Evolutionary conservation across 768 basidiomycete genomes (phyloP).

Genomic region (Cystofilobasidium bisporidii): DNA sequence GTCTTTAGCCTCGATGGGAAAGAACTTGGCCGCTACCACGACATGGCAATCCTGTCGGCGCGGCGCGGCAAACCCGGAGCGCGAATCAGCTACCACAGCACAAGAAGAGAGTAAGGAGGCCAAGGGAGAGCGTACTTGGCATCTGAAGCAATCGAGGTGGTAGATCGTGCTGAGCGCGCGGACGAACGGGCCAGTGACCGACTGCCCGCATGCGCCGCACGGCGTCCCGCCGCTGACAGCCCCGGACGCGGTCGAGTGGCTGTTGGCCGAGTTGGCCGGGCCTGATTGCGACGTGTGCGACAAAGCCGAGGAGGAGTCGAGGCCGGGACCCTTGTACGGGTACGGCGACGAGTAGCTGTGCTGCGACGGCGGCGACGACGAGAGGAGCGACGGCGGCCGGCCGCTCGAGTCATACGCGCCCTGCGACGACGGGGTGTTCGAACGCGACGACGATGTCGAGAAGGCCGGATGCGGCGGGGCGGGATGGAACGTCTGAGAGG

Average conservation of each 20-base stretch:
- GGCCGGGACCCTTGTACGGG: conserved; percentile 1
- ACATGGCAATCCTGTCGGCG: conserved; percentile 75
- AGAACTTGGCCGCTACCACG: conserved; percentile 96
- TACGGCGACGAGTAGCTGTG: conserved; percentile 1
- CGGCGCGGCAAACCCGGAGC: no score
- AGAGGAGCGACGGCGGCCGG: background rate
- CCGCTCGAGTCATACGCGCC: background rate
- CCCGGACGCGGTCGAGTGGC: conserved; percentile 5
- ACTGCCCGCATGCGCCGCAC: conserved; percentile 20
- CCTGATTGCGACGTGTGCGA: conserved; percentile 13
- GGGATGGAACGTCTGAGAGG: background rate
- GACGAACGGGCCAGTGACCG: conserved; percentile 69
- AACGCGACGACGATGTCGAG: conserved; percentile 6
- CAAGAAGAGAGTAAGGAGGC: no score
- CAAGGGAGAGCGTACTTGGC: conserved; percentile 84
- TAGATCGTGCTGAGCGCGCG: conserved; percentile 86
- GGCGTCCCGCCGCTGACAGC: conserved; percentile 9
- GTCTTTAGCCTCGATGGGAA: conserved; percentile 64
- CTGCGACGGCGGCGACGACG: conserved; percentile 5
- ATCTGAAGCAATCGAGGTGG: conserved; percentile 97
- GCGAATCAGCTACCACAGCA: no score
- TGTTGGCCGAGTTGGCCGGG: conserved; percentile 1
- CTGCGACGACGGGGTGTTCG: conserved; percentile 13
- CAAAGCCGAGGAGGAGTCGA: conserved; percentile 17
- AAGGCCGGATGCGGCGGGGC: conserved; percentile 6